Conservation (phyloP, 2,329 filamentous ascomycete genomes). For the Nigrospora sphaerica region DNA sequence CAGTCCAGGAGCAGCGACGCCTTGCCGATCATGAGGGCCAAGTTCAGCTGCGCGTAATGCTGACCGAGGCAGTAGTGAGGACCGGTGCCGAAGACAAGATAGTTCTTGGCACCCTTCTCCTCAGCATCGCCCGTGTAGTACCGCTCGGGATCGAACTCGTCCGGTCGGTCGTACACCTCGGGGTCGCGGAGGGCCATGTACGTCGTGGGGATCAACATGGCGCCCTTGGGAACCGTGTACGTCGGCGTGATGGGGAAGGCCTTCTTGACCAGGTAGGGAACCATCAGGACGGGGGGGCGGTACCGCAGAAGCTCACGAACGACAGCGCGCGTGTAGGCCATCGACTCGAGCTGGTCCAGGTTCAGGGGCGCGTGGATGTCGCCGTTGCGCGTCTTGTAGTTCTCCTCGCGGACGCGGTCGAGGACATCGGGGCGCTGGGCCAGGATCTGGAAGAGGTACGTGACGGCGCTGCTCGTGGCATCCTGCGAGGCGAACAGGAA, state of each 20-base stretch:
- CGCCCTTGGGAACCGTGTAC: conserved; percentile 89
- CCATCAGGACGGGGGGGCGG: conserved; percentile 94
- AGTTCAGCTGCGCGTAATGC: conserved; percentile 80
- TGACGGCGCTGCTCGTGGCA: conserved; percentile 86
- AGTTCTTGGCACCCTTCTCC: conserved; percentile 84
- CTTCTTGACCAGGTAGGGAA: conserved; percentile 93
- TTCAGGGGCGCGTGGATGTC: conserved; percentile 63
- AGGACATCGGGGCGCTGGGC: conserved; percentile 91
- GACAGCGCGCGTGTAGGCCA: conserved; percentile 86
- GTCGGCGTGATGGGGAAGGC: conserved; percentile 80
- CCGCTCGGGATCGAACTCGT: conserved; percentile 81
- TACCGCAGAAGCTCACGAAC: conserved; percentile 89
- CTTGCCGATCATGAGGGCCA: conserved; percentile 86
- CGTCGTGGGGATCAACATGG: conserved; percentile 90
- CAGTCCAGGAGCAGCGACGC: conserved; percentile 82
- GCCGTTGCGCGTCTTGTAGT: conserved; percentile 68
- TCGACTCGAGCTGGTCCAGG: conserved; percentile 81
- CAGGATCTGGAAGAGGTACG: conserved; percentile 92
- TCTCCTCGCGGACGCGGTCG: conserved; percentile 87
- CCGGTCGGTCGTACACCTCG: conserved; percentile 84
- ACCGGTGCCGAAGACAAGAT: conserved; percentile 89
- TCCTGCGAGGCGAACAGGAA: conserved; percentile 98
- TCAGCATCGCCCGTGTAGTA: conserved; percentile 90
- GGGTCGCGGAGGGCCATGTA: conserved; percentile 89
- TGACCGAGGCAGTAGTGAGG: conserved; percentile 96